Evolutionary conservation across 257 asterid genomes (phyloP).

Genomic region (Solanum neorickii): DNA sequence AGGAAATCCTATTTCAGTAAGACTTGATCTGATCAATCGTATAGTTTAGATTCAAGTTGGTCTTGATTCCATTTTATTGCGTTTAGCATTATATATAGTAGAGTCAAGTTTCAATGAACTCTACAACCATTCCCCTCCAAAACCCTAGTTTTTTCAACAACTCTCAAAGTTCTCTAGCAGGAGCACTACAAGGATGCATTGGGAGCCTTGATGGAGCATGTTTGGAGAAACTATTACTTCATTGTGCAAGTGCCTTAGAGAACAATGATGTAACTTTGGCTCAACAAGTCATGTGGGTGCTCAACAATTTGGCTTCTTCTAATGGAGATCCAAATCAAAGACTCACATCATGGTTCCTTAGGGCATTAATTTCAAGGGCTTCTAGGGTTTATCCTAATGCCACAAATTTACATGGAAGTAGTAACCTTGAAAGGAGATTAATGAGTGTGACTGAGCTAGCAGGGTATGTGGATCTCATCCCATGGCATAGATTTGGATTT

Average conservation of each 20-base stretch:
- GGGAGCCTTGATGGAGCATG: constrained; percentile 63
- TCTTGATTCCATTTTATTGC: background rate
- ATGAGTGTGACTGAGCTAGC: constrained; percentile 71
- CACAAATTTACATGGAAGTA: background rate
- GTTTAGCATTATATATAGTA: background rate
- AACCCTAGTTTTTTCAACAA: constrained; percentile 25
- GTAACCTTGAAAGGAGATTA: constrained; percentile 13
- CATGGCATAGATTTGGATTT: constrained; percentile 77
- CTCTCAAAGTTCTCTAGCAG: constrained; percentile 27
- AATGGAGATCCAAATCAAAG: constrained; percentile 68
- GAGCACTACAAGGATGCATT: constrained; percentile 40
- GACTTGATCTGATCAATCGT: background rate
- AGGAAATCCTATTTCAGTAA: background rate
- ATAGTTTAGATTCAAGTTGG: background rate
- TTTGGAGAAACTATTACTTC: constrained; percentile 67
- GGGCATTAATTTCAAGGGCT: constrained; percentile 51
- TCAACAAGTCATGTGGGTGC: constrained; percentile 90
- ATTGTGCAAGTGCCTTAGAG: constrained; percentile 62
- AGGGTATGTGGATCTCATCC: constrained; percentile 68
- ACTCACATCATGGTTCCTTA: constrained; percentile 52
- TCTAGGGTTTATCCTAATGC: constrained; percentile 46
- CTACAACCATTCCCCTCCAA: constrained; percentile 20
- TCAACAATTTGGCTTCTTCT: constrained; percentile 70
- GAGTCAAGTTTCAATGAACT: background rate
- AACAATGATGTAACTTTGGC: constrained; percentile 66